Evolutionary conservation across 148 eudicot genomes (phyloP), one percentile per base, ranked within the genome.

Genomic region (Euryodendron excelsum): DNA sequence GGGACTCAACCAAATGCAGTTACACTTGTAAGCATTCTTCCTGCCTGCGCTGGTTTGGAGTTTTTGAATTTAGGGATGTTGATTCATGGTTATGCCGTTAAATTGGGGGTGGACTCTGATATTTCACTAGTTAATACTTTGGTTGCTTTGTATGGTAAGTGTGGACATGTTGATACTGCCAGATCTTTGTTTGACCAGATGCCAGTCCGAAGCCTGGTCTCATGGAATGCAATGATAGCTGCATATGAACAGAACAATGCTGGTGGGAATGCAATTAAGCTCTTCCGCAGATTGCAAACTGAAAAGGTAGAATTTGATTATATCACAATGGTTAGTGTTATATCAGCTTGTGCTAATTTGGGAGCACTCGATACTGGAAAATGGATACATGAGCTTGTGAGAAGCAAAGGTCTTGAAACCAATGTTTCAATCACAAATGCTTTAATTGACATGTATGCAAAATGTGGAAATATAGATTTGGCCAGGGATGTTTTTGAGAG

Each of bases 151-250:
- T 79, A 87, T 63, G 78, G 69, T 9, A 53, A 66, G 30, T 75
- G 82, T 27, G 86, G 83, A 44, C n/a, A 44, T 67, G 55, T 80
- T 34, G 68, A 48, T 11, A 58, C 53, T 27, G 77, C 86, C 18
- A 7, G 61, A 33, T 60, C 25, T 23, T 66, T 83, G 72, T 83
- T 83, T 76, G 73, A 72, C 72, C 69, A 28, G 64, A 76, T 83
- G 74, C 25, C 25, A 14, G 69, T 41, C 18, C 65, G 77, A 47
- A 76, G 25, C 78, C 47, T 80, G 44, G 76, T 85, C 39, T 85
- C 88, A 7, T 85, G 85, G 88, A 85, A 74, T 62, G 68, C 82
- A 18, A 80, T 85, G 81, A 79, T 81, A 60, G 77, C 81, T 34
- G 65, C 77, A 27, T 82, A 82, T 80, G 80, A 53, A 25, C 76